Evolutionary conservation across 129 eudicot species (phyloP).

Genomic region (Calendula officinalis): DNA sequence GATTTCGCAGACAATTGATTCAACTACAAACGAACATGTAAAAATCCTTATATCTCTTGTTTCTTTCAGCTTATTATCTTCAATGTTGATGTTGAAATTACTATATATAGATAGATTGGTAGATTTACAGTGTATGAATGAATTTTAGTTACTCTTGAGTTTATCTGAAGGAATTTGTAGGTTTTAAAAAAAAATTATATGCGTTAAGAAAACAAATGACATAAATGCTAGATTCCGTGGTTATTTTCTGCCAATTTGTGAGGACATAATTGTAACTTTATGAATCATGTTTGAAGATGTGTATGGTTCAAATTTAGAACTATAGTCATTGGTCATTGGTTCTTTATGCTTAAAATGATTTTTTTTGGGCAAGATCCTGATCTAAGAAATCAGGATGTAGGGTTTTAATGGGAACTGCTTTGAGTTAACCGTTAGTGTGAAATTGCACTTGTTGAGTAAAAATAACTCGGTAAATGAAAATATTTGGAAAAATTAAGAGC

Average conservation of each 20-base stretch:
- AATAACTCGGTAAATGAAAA: not conserved
- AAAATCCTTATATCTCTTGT: not conserved
- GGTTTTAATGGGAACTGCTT: no score
- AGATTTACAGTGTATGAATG: not conserved
- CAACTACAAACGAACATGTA: constrained; percentile 20
- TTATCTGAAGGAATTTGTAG: not conserved
- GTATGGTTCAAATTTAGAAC: not conserved
- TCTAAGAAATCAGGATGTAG: constrained; percentile 2
- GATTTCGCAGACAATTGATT: constrained; percentile 7
- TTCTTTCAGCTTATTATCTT: constrained; percentile 12
- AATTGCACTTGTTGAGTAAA: not conserved
- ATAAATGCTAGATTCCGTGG: not conserved
- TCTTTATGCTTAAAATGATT: not conserved
- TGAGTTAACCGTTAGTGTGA: no score
- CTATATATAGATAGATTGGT: no score
- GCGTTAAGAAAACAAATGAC: constrained; percentile 2
- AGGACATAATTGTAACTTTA: constrained; percentile 10
- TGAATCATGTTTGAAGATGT: not conserved
- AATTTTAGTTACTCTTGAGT: not conserved
- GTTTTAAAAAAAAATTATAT: not conserved
- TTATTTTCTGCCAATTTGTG: not conserved
- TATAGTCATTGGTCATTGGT: not conserved
- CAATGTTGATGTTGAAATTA: not conserved
- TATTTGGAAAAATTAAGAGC: no score
- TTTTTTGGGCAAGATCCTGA: not conserved